Base-by-base conservation (phyloP, 169 alveolate genomes). In the Plasmodium billcollinsi region DNA sequence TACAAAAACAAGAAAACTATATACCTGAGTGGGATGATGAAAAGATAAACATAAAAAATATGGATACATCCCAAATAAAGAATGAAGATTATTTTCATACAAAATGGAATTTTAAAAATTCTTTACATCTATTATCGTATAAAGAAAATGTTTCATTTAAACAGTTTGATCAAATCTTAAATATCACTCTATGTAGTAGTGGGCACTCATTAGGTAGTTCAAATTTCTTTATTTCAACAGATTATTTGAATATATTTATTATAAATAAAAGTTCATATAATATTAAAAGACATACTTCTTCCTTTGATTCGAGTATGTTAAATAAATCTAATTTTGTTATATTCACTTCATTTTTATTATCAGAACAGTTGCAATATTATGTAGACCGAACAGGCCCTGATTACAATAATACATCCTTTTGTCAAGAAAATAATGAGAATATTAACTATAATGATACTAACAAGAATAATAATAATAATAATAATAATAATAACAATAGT, bases 181-280 rank as follows among this genome's bases (percentile, higher is more conserved):
- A 63, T 29, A 70, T 83, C 2, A 56, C 86, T 20, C 54, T 52
- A 12, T 83, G 59, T 63, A 83, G 91, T 50, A 83, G 91, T 58
- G 91, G 91, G 2, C 59, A 83, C 54, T 67, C 91, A 18, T 21
- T 83, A 59, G 91, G 91, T 33, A 83, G 91, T 24, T 69, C 67
- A n/a, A 83, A 83, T 62, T 83, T 83, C 70, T 14, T 71, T 50
- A 15, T 83, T 4, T 39, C 43, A 50, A 58, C 74, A 7, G 74
- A 83, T 73, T 63, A 39, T 71, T 33, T 71, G 49, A 83, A 43
- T 47, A 58, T 70, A 20, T 59, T 71, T 61, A 58, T 83, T 63
- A 56, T 83, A 29, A 71, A 71, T 52, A 83, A 83, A 70, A 70
- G 86, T 62, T 70, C 70, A 9, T 83, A 83, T 83, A 83, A 83